Conservation (phyloP, 345 rosid species). For the Brassica rapa region DNA sequence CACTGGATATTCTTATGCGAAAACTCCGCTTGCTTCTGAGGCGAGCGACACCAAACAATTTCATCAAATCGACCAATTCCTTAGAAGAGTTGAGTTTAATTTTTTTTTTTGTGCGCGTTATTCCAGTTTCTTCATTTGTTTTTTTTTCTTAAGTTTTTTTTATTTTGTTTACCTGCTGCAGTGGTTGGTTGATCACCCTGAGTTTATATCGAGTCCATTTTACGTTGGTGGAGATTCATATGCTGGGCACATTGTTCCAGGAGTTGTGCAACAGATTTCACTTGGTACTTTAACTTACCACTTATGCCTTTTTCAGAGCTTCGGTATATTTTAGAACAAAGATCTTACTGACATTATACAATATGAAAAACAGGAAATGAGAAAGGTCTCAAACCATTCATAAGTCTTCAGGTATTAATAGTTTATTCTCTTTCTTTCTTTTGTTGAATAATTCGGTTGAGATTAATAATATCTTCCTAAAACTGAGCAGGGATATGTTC, state of each 20-base stretch:
- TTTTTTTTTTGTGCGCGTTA: not conserved
- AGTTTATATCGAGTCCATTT: conserved; percentile 53
- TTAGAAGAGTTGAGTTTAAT: conserved; percentile 48
- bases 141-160: not conserved
- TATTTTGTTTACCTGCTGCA: conserved; percentile 15
- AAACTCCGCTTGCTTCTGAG: conserved; percentile 37
- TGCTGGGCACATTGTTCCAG: conserved; percentile 61
- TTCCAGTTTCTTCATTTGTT: not conserved
- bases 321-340: not conserved
- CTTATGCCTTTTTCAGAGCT: not conserved
- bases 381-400: conserved; percentile 45
- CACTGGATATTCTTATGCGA: conserved; percentile 73
- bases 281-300: conserved; percentile 44
- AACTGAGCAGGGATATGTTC: conserved; percentile 35
- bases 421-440: not conserved
- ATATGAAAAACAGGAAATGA: conserved; percentile 58
- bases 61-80: conserved; percentile 50
- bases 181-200: conserved; percentile 65
- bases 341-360: not conserved
- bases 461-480: not conserved
- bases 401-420: conserved; percentile 58
- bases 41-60: conserved; percentile 56
- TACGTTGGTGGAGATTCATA: conserved; percentile 75
- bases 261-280: conserved; percentile 51
- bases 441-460: conserved; percentile 1